phyloP scores from a whole-genome alignment of 164 flowering plant genomes.

The Litsea cubeba region DNA sequence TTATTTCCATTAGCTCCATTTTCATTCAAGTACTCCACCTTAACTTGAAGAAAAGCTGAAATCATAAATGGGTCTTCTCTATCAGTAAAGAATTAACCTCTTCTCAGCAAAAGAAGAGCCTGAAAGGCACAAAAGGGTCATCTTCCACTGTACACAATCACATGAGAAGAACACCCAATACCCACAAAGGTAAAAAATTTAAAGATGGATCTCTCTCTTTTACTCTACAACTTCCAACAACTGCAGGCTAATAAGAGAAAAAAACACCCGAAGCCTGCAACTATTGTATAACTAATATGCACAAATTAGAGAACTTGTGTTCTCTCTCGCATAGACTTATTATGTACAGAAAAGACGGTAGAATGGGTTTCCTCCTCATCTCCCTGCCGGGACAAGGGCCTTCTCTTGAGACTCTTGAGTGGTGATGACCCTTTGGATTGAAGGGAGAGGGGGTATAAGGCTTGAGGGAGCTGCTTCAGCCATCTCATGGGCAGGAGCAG shows the following conservation, averaged over 20 bases:
- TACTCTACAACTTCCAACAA: conserved; percentile 2
- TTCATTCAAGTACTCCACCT: no score
- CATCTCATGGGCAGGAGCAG: conserved; percentile 16
- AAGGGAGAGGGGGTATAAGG: conserved; percentile 18
- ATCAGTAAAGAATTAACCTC: no score
- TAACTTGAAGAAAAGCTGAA: no score
- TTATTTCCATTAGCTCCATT: conserved; percentile 5
- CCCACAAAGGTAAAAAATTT: background rate
- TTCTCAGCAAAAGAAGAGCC: no score
- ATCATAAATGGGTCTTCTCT: no score
- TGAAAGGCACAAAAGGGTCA: no score
- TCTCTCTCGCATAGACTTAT: conserved; percentile 5
- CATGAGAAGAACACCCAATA: background rate
- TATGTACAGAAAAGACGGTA: background rate
- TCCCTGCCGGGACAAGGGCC: conserved; percentile 23
- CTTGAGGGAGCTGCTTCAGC: conserved; percentile 11
- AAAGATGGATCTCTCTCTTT: no score
- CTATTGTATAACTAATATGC: background rate
- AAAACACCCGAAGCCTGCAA: conserved; percentile 22
- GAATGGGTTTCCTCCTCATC: conserved; percentile 14
- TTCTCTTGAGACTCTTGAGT: conserved; percentile 19
- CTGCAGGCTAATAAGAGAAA: conserved; percentile 12
- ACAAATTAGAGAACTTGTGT: conserved; percentile 1
- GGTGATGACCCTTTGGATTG: conserved; percentile 6
- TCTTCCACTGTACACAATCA: background rate